These are phyloP conservation scores for Saccharomyces hybrid DNA, from an alignment of 1,139 yeast species.

Conservation along the genomic window DNA sequence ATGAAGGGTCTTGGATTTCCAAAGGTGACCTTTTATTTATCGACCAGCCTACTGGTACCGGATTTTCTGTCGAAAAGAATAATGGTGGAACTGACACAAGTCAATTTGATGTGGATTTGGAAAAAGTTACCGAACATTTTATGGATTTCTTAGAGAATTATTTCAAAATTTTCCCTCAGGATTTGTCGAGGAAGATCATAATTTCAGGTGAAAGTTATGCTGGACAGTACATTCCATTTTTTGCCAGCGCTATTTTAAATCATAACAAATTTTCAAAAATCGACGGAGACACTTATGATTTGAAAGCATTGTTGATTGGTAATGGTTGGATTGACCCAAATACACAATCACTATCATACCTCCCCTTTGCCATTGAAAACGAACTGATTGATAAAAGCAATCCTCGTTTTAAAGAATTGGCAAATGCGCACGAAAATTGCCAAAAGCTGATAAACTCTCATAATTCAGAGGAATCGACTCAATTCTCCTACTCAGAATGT, in stretches of 20 bases:
- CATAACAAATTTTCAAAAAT: conserved; percentile 34
- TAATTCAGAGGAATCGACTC: conserved; percentile 21
- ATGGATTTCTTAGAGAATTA: conserved; percentile 58
- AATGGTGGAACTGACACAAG: conserved; percentile 7
- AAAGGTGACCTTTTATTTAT: conserved; percentile 72
- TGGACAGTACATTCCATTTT: conserved; percentile 91
- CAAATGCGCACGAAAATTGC: conserved; percentile 52
- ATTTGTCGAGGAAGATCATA: conserved; percentile 53
- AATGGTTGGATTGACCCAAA: conserved; percentile 96
- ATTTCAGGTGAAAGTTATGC: conserved; percentile 96
- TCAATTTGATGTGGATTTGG: conserved; percentile 50
- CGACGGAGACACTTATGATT: conserved; percentile 34
- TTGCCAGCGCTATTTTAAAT: conserved; percentile 56
- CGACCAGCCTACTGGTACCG: conserved; percentile 95
- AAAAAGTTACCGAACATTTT: conserved; percentile 53
- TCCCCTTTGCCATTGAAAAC: conserved; percentile 60
- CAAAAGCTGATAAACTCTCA: conserved; percentile 42
- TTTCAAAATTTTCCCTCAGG: conserved; percentile 68
- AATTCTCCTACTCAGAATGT: conserved; percentile 41
- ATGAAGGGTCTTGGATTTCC: conserved; percentile 81
- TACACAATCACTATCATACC: conserved; percentile 71
- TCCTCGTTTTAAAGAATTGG: conserved; percentile 37
- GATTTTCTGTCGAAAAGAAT: conserved; percentile 52
- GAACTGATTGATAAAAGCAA: conserved; percentile 44
- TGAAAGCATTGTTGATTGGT: conserved; percentile 73